phyloP scores from a whole-genome alignment of 208 protist genomes.

The Trichomonas vaginalis region DNA sequence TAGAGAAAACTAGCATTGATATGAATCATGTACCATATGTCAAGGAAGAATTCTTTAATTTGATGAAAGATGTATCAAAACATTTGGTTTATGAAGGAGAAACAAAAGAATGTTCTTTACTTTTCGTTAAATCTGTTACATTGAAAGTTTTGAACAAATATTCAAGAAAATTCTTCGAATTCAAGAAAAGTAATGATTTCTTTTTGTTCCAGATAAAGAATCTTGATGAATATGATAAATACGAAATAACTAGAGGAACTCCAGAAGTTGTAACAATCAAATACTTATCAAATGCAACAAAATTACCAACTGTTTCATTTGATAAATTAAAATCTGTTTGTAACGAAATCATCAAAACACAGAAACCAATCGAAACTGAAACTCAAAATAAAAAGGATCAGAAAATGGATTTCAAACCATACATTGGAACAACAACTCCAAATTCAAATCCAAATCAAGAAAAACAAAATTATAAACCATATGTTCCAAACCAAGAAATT shows the following conservation, averaged over 20 bases:
- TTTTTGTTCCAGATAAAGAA: neutral
- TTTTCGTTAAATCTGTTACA: neutral
- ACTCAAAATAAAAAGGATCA: too few relatives aligned
- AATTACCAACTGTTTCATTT: neutral
- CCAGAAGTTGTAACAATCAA: neutral
- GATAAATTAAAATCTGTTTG: neutral
- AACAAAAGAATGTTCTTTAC: neutral
- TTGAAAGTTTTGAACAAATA: neutral
- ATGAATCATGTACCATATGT: too few relatives aligned
- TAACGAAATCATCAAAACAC: neutral
- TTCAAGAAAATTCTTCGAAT: neutral
- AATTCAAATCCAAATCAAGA: neutral
- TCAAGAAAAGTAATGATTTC: neutral
- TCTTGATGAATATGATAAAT: neutral
- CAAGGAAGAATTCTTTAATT: neutral
- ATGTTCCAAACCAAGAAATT: too few relatives aligned
- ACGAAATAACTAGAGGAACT: neutral
- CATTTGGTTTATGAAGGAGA: neutral
- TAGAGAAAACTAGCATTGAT: too few relatives aligned
- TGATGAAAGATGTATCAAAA: neutral
- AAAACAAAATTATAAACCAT: neutral
- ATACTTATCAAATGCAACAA: neutral
- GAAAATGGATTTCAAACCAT: too few relatives aligned
- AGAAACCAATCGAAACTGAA: too few relatives aligned
- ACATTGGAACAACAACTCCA: too few relatives aligned